Base-by-base conservation (phyloP, 306 rosid genomes). In the Prunus padus region DNA sequence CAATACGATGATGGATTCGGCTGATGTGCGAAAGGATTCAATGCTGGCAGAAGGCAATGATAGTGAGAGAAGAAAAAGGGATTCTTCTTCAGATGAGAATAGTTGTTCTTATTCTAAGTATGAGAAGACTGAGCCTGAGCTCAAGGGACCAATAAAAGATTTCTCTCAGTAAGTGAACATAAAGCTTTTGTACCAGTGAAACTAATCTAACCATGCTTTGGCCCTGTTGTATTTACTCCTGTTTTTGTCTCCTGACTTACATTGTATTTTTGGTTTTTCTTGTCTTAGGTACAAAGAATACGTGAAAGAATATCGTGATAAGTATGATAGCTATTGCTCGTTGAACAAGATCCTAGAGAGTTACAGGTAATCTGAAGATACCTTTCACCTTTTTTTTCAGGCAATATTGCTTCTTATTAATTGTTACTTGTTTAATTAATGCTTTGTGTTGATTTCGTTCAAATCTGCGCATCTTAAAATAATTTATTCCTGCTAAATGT, bases 21-120 rank as follows among this genome's bases (percentile, higher is more conserved):
- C 82, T 40, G 88, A 87, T 57, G 91, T 87, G 74, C 86, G 73
- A 54, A 89, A 85, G 82, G 91, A 88, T 77, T 81, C 83, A 37
- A 28, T 82, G 72, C 79, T 87, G 80, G 91, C 82, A 51, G 98
- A 92, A 61, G 88, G 87, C 80, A 88, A 84, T 76, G 85, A 81
- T 64, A 82, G 87, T n/a, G 97, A 89, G 56, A 92, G 81, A 67
- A 92, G 88, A 86, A 95, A 95, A 77, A 86, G 97, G 80, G 99
- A 95, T 82, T 92, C 99, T 7, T 92, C 99, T 75, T 96, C 97
- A 42, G 99, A 92, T 80, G 98, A 96, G 82, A 96, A 92, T 73
- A 92, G 99, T 83, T 94, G 96, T 84, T 92, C 99, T 51, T 96
- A 88, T 86, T 86, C 98, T 18, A 92, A 92, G 82, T 96, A 89